Base-by-base conservation (phyloP, 441 rosid species). In the Raphanus hybrid region DNA sequence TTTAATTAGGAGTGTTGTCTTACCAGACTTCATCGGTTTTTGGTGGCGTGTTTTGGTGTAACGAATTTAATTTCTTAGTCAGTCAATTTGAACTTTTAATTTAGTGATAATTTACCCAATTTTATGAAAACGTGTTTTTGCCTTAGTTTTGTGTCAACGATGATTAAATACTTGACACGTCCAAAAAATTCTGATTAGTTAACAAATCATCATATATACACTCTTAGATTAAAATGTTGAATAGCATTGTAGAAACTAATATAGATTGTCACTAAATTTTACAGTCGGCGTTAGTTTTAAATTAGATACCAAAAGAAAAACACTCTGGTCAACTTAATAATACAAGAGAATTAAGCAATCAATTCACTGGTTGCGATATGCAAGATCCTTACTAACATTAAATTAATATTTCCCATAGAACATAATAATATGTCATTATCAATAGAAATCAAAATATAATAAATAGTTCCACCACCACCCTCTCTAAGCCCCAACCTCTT, bases 21-120 rank as follows among this genome's bases (percentile, higher is more conserved):
- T 65, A 71, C 76, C 80, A 77, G 80, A 77, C 62, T 77, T 77
- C 29, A 77, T 77, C 80, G 29, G 80, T 45, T 70, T 77, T 65
- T 77, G 75, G 76, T 70, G 52, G 71, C 75, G 67, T 77, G 75
- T 70, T 64, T 71, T 58, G 55, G 62, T 43, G 54, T 77, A 70
- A 58, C 70, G 71, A 64, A 71, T 71, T 77, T 77, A 64, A 32
- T 77, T 71, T 77, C 60, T 71, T 58, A 52, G 55, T 77, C 63
- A 45, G 72, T 77, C 72, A 43, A 65, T 77, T 71, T 77, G 68
- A 71, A 77, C 76, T 58, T 65, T 20, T 2, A 23, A 23, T 43
- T 65, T 58, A 43, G 67, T 65, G 67, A 58, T 41, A 34, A 9
- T 57, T 43, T 64, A 18, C 66, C 2, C 23, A 65, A 29, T 43